Base-by-base conservation (phyloP, 176 grass and related monocot genomes). In the Eleusine coracana region DNA sequence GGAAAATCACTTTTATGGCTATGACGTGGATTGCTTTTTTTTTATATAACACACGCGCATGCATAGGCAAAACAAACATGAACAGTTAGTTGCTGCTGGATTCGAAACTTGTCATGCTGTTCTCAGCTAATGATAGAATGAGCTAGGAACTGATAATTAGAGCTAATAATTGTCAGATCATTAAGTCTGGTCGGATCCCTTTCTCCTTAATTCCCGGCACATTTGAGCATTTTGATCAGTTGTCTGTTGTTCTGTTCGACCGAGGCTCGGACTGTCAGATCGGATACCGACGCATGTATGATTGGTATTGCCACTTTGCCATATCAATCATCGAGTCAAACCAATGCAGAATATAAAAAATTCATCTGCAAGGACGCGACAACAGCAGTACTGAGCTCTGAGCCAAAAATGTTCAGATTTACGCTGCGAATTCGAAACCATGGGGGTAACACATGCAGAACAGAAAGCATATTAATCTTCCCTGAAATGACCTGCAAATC, bases 51-150 rank as follows among this genome's bases (percentile, higher is more conserved):
- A 34, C 31, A 34, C 31, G 31, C 31, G 31, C 31, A 34, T 34
- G 31, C 31, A 46, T 46, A 46, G 1, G 8, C 12, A 46, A 11
- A 46, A 11, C 16, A 31, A 36, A 36, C 14, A 52, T 13, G 15
- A 52, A 29, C 7, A 9, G 31, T 16, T 7, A 56, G 71, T 74
- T 74, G 28, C 72, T 39, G 50, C 29, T 52, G 17, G 17, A 38
- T 75, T n/a, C 36, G 17, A 21, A 54, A 36, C 17, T 56, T 55
- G 0, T 18, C 4, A 36, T 21, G 28, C 16, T 52, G 18, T 1
- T 36, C 12, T 74, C 50, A 75, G 17, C 21, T 41, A 45, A 70
- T 70, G 68, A 70, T 44, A 45, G 38, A 81, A 59, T 42, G n/a
- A 41, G 7, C 36, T 69, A 80, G 3, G 50, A 52, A 17, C 15